phyloP scores from a whole-genome alignment of 2,329 filamentous ascomycete species.

The Sclerotinia glacialis region DNA sequence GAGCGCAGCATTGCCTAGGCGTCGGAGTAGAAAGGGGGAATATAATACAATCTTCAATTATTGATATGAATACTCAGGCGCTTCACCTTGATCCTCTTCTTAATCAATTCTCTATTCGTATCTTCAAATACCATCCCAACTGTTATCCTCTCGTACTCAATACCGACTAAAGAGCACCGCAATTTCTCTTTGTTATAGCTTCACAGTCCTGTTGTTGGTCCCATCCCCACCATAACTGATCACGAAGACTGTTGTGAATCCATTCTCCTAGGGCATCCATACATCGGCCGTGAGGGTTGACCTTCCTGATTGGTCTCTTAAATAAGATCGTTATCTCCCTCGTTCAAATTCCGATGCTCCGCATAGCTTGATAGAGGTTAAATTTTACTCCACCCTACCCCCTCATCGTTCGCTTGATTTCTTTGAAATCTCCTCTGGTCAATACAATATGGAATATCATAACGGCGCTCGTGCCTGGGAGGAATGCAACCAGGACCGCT shows the following conservation, averaged over 20 bases:
- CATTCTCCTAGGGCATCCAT: no score
- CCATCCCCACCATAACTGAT: not conserved
- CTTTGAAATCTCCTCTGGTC: not conserved
- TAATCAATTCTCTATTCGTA: not conserved
- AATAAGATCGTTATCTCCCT: not conserved
- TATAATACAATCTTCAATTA: conserved; percentile 20
- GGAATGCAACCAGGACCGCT: conserved; percentile 26
- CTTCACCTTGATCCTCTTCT: not conserved
- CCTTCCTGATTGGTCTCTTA: no score
- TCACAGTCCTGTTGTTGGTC: not conserved
- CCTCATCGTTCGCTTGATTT: not conserved
- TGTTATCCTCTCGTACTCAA: not conserved
- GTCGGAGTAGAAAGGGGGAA: conserved; percentile 19
- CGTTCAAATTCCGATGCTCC: not conserved
- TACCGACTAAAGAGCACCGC: not conserved
- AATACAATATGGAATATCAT: not conserved
- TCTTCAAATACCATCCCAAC: not conserved
- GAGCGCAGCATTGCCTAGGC: conserved; percentile 22
- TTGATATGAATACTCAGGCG: conserved; percentile 1
- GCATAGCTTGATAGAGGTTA: not conserved
- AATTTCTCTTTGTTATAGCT: not conserved
- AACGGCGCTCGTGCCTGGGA: not conserved
- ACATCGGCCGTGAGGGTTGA: no score
- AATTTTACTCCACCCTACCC: not conserved
- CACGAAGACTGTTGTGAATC: no score